A percentile compares a stretch with the other conserved stretches of the same genome.
Evolutionary conservation across 805 yeast genomes (phyloP).

Genomic region (Ogataea nitratoaversa): DNA sequence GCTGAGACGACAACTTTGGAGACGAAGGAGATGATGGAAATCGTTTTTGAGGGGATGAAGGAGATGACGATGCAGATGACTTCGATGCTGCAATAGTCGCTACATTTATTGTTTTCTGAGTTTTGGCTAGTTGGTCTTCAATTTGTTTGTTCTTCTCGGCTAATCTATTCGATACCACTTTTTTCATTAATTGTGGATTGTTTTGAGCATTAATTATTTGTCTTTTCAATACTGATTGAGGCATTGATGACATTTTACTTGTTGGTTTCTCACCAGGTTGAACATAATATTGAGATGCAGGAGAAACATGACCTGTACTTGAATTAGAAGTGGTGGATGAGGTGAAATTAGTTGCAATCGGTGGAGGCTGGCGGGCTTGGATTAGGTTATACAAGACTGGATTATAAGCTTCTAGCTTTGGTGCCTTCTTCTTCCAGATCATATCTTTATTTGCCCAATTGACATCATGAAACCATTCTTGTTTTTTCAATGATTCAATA

Average conservation of each 20-base stretch:
- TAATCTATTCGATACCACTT: slow-evolving; percentile 29
- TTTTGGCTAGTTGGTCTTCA: slow-evolving; percentile 18
- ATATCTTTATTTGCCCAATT: slow-evolving; percentile 62
- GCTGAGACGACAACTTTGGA: too few species aligned
- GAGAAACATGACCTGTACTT: slow-evolving; percentile 2
- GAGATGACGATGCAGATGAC: slow-evolving; percentile 3
- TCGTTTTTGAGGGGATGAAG: background rate
- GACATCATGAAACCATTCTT: slow-evolving; percentile 64
- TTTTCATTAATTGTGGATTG: slow-evolving; percentile 31
- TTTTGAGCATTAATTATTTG: slow-evolving; percentile 30
- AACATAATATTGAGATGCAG: slow-evolving; percentile 19
- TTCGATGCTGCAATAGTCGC: slow-evolving; percentile 23
- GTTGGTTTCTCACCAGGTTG: slow-evolving; percentile 23
- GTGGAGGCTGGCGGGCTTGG: slow-evolving; percentile 22
- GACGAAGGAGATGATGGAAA: too few species aligned
- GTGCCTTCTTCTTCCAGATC: slow-evolving; percentile 69
- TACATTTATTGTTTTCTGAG: slow-evolving; percentile 11
- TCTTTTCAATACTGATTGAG: slow-evolving; percentile 25
- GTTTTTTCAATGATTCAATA: slow-evolving; percentile 54
- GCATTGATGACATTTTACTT: slow-evolving; percentile 26
- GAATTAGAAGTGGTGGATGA: slow-evolving; percentile 1
- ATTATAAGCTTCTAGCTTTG: slow-evolving; percentile 66
- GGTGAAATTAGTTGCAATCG: slow-evolving; percentile 1
- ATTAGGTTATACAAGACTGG: slow-evolving; percentile 27
- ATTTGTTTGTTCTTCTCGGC: slow-evolving; percentile 28